Percentiles rank a stretch among this genome's conserved stretches.
Conservation (phyloP, 371 early-diverging fungal species). For the Polyrhizophydium stewartii region DNA sequence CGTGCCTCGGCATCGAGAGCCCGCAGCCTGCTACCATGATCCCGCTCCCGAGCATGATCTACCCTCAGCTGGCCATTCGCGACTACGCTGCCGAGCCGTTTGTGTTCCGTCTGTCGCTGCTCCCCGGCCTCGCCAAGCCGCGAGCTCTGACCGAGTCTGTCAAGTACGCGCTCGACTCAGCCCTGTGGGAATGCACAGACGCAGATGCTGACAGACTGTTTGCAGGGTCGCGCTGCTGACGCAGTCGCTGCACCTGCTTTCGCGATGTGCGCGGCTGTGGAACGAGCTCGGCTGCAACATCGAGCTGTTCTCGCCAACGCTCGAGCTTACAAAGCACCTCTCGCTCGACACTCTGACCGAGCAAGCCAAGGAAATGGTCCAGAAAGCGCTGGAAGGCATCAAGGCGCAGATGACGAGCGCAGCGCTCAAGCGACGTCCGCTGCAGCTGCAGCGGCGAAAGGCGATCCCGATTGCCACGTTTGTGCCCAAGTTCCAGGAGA, state of each 20-base stretch:
- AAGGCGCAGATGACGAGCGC: conserved; percentile 20
- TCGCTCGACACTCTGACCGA: neutral
- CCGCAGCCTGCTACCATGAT: neutral
- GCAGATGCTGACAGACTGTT: neutral
- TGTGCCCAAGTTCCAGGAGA: conserved; percentile 85
- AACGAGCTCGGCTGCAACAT: conserved; percentile 2
- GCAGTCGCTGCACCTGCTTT: conserved; percentile 15
- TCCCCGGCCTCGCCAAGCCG: neutral
- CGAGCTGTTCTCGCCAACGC: conserved; percentile 1
- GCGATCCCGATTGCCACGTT: conserved; percentile 86
- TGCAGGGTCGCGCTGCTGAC: conserved; percentile 9
- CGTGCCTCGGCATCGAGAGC: conserved; percentile 2
- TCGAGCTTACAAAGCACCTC: neutral
- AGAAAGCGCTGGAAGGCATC: conserved; percentile 19
- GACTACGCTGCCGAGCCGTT: conserved; percentile 1
- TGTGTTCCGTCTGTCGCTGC: neutral
- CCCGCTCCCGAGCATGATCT: neutral
- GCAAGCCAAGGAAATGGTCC: neutral
- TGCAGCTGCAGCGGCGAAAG: conserved; percentile 78
- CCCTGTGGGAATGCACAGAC: neutral
- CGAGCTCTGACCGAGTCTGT: neutral
- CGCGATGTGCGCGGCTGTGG: conserved; percentile 2
- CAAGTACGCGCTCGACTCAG: no score
- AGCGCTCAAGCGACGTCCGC: conserved; percentile 45
- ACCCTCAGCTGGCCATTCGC: conserved; percentile 1